Evolutionary conservation across 495 filamentous ascomycete genomes (phyloP).

Genomic region (Rhizodiscina lignyota): DNA sequence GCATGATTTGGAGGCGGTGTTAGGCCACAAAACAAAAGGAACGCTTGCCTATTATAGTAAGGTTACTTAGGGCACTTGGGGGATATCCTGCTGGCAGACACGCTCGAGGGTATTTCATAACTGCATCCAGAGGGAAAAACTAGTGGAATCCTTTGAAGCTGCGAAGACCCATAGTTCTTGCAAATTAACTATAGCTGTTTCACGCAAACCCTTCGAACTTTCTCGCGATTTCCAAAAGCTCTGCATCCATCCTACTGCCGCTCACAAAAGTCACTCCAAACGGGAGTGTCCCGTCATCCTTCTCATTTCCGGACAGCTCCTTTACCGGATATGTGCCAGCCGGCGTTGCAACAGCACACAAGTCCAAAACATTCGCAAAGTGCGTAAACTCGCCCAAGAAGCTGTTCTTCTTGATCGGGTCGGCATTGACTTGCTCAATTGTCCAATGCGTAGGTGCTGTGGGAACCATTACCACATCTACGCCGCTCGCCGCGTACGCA

Average conservation of each 20-base stretch:
- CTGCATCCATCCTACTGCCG: constrained; percentile 36
- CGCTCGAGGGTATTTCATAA: too few species aligned
- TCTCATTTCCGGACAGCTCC: constrained; percentile 13
- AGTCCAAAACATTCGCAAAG: constrained; percentile 47
- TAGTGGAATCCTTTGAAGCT: too few species aligned
- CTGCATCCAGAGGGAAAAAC: too few species aligned
- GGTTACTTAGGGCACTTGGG: too few species aligned
- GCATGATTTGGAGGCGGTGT: too few species aligned
- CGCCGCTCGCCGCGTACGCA: constrained; percentile 22
- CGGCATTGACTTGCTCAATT: constrained; percentile 35
- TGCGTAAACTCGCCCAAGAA: constrained; percentile 44
- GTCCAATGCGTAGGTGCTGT: constrained; percentile 42
- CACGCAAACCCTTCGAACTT: constrained; percentile 39
- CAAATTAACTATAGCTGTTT: too few species aligned
- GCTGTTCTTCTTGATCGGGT: constrained; percentile 39
- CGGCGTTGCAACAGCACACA: constrained; percentile 42
- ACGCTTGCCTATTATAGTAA: too few species aligned
- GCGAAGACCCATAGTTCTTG: too few species aligned
- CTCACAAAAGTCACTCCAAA: constrained; percentile 49
- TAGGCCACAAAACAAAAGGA: too few species aligned
- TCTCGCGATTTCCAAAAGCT: constrained; percentile 35
- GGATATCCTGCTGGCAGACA: too few species aligned
- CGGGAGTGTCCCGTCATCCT: constrained; percentile 27
- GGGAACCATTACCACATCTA: constrained; percentile 45
- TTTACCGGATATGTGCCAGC: constrained; percentile 27